Base-by-base conservation (phyloP, 495 filamentous ascomycete species). In the Rhypophila decipiens region DNA sequence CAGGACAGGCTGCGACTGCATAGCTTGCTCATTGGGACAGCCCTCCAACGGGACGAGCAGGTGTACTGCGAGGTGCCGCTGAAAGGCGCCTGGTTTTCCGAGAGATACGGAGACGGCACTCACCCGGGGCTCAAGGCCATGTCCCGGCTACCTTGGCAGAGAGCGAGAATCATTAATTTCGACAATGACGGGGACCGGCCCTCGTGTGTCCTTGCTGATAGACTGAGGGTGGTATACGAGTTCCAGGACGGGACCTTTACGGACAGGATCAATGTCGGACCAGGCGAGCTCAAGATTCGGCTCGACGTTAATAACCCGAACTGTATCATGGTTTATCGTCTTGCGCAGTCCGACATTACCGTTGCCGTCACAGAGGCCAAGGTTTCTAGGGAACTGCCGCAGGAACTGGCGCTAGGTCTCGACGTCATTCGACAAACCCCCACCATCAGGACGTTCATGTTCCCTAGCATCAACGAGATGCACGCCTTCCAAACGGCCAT, bases 401-500 rank as follows among this genome's bases (percentile, higher is more conserved):
- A 71, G 19, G 73, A 75, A 24, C 65, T 87, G 39, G 52, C 67
- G 2, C 69, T 73, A n/a, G 72, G 82, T 12, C 60, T 87, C 17
- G 70, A 64, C 13, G 57, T 50, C 7, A 46, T 75, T 43, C 50
- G 61, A 21, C 51, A 63, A 43, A 31, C 56, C 22, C 56, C 69
- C n/a, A 74, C 68, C 24, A 65, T 77, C 38, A 72, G 82, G 19
- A 76, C 72, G 10, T 77, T 76, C 54, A 67, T 66, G 37, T 84
- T 83, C 40, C 63, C 68, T 13, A 70, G 60, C 46, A 60, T 75
- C 34, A 55, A 53, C 50, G 87, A 86, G 50, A 71, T 95, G 5
- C 88, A 95, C 59, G 60, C 68, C 15, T 95, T 95, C 55, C 79
- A 95, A 63, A 69, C 67, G 15, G 81, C 87, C 13, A 66, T 94